Conservation (phyloP, 371 early-diverging fungal species). For the Mucor indicus region DNA sequence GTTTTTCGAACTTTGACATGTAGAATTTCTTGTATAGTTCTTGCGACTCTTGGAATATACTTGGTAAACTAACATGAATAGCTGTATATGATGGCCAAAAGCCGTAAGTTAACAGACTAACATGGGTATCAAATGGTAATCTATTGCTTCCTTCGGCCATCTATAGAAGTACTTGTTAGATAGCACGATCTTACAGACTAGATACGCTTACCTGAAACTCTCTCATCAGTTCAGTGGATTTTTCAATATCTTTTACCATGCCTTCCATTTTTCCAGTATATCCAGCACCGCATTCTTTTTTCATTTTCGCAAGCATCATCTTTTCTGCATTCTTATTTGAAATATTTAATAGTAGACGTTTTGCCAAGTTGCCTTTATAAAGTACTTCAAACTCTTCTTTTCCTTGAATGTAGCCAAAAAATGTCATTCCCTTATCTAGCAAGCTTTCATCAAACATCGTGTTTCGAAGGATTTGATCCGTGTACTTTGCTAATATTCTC, state of each 20-base stretch:
- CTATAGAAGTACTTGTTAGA: too few relatives aligned
- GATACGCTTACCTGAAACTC: slow-evolving; percentile 53
- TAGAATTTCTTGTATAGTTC: slow-evolving; percentile 77
- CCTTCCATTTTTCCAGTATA: slow-evolving; percentile 91
- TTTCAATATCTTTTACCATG: slow-evolving; percentile 91
- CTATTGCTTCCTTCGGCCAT: too few relatives aligned
- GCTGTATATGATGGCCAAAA: slow-evolving; percentile 93
- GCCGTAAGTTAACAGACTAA: slow-evolving; percentile 82
- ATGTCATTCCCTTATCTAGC: slow-evolving; percentile 31
- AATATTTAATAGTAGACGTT: slow-evolving; percentile 73
- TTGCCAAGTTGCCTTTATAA: slow-evolving; percentile 90
- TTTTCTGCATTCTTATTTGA: slow-evolving; percentile 82
- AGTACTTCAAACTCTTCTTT: slow-evolving; percentile 94
- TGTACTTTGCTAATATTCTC: slow-evolving; percentile 62
- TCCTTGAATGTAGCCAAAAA: slow-evolving; percentile 38
- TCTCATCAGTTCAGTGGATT: slow-evolving; percentile 68
- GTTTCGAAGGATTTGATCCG: slow-evolving; percentile 25
- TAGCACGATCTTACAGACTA: neutral
- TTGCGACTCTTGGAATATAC: slow-evolving; percentile 49
- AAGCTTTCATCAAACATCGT: slow-evolving; percentile 31
- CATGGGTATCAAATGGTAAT: slow-evolving; percentile 9
- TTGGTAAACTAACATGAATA: slow-evolving; percentile 64
- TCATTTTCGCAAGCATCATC: slow-evolving; percentile 80
- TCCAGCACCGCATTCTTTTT: slow-evolving; percentile 82
- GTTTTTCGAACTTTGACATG: slow-evolving; percentile 67